Evolutionary conservation across 257 asterid species (phyloP), one percentile per base, ranked within the genome.

Genomic region (Solanum neorickii): DNA sequence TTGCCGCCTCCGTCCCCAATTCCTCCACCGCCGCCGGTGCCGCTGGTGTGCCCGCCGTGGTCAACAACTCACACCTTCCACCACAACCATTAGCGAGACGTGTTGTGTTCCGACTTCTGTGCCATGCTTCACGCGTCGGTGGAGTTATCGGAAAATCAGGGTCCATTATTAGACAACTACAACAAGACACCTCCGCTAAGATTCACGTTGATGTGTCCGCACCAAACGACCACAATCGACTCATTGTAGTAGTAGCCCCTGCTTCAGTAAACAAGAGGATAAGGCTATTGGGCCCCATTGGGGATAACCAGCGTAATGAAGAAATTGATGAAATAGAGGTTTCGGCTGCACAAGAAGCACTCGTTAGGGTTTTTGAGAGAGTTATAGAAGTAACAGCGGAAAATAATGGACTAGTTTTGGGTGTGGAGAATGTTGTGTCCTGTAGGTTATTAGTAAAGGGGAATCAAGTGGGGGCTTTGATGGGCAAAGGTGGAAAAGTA

Each of bases 271-370:
- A 69, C 41, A 89, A 83, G 52, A 90, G 35, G 62, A 85, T 94
- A 59, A 89, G 73, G 15, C 65, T 94, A 42, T 27, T 74, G 60
- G 88, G 82, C 35, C 21, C 41, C 23, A 52, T 56, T 12, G 83
- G 20, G 7, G 74, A 27, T 42, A 44, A 65, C 16, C 44, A 12
- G 9, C 27, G 35, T 5, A 86, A 62, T 31, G 88, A 21, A 11
- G 89, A 39, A 78, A 6, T 16, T 77, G 90, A 83, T 27, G 89
- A 78, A 87, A 76, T 90, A 41, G 90, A 91, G 35, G 98, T 93
- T 18, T 94, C 98, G 68, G 93, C 98, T 33, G 97, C 96, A 74
- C 98, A 95, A 88, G 98, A 94, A 84, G 98, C 95, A 76, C 86
- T 90, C 5, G 84, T 94, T 33, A 92, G 94, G 91, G 97, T 94